Conservation (phyloP, 176 grass and related monocot species). For the Ananas comosus region DNA sequence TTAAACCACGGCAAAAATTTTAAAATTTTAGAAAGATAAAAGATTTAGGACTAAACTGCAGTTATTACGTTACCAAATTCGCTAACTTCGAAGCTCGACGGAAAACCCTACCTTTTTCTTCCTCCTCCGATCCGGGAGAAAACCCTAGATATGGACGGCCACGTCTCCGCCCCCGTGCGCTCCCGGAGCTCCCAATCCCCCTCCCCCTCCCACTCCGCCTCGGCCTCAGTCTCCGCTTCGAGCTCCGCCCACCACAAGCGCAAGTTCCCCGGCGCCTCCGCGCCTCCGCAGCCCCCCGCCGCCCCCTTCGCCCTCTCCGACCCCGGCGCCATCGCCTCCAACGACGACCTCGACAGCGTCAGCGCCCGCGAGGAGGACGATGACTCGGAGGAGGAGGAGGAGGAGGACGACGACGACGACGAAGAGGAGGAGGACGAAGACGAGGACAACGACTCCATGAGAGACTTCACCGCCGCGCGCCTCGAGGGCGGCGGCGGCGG, state of each 20-base stretch:
- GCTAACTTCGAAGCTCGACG: not conserved
- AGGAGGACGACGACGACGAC: constrained; percentile 12
- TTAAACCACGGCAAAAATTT: too few relatives aligned
- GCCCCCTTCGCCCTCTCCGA: constrained; percentile 53
- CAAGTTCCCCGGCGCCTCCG: constrained; percentile 45
- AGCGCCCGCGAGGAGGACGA: constrained; percentile 44
- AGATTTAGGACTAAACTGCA: too few relatives aligned
- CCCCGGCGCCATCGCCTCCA: constrained; percentile 43
- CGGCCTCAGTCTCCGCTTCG: constrained; percentile 69
- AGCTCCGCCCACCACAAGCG: constrained; percentile 72
- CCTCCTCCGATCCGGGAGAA: not conserved
- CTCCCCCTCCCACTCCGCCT: constrained; percentile 72
- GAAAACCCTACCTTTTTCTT: not conserved
- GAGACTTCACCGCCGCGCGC: constrained; percentile 37
- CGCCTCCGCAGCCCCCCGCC: not conserved
- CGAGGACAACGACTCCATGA: constrained; percentile 36
- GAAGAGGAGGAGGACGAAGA: constrained; percentile 27
- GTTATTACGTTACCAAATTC: too few relatives aligned
- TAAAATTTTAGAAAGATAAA: too few relatives aligned
- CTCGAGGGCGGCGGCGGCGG: constrained; percentile 8
- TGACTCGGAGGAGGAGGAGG: constrained; percentile 14
- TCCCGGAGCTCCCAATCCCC: constrained; percentile 30
- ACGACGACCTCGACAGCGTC: constrained; percentile 49
- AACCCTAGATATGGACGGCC: constrained; percentile 76
- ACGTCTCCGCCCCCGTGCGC: constrained; percentile 32